Evolutionary conservation across 192 early-diverging fungal genomes (phyloP), one percentile per base, ranked within the genome.

Genomic region (Umbelopsis sp.): DNA sequence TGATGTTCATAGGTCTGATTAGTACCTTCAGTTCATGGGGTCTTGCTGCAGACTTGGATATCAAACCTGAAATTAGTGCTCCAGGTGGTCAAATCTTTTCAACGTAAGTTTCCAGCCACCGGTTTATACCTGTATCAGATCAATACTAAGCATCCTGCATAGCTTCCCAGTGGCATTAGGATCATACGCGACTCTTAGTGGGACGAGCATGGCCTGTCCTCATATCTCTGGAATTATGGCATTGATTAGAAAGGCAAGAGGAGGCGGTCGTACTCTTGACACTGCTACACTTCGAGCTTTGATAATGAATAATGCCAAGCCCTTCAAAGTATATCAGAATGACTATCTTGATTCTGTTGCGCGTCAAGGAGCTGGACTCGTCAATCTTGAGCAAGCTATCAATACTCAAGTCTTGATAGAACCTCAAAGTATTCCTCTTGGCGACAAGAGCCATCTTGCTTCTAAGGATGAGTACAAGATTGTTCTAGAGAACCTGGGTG

Each of bases 131-230:
- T 25, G 21, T 0, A 41, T 20, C 46, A 48, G 11, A 11, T 21
- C 25, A 47, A 49, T 41, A 41, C 37, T 71, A 20, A 48, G 5
- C 12, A 0, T 44, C 67, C 52, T 23, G 23, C 23, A 46, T 33
- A 78, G 77, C 16, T 80, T 67, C 35, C 78, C 78, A 9, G 13
- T 75, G 16, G 51, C 15, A 21, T 45, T 80, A 18, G 78, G 78
- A 35, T 53, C 68, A 5, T 80, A 76, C 58, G 69, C 74, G 21
- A 76, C 74, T 3, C 66, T 80, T 46, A 80, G 87, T 20, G 94
- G 93, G 20, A 95, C 94, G 11, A 92, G 90, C 27, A 95, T 96
- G 94, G 85, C 94, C 5, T 81, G 85, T 25, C 92, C 94, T 0
- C 91, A 91, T 70, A 75, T 90, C 20, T 85, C 90, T 20, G 94